Evolutionary conservation across 2,329 filamentous ascomycete genomes (phyloP), one percentile per base, ranked within the genome.

Genomic region (Endothia cerciana): DNA sequence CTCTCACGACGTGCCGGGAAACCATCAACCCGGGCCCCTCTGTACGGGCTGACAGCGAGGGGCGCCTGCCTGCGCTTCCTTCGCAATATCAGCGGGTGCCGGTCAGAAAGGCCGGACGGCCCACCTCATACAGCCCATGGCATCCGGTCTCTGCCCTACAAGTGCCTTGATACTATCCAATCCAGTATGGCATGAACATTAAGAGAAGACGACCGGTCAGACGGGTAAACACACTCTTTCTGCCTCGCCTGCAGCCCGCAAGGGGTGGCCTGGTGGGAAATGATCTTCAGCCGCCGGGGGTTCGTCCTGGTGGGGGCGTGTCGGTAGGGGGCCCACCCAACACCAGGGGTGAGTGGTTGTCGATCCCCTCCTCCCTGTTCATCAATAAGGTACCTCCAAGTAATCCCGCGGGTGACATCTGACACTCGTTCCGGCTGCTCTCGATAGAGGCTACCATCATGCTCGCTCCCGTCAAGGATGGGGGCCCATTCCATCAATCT

Each of bases 341-440:
- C 25, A 51, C 25, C 22, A 51, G 11, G 22, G 15, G n/a, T n/a
- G n/a, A 4, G 4, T 51, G 22, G 47, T 51, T 25, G 47, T 28
- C 4, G 15, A 36, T 10, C 6, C 33, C 33, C 33, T 36, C 25
- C 22, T 3, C 25, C 41, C 41, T 25, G 45, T 22, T 45, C 41
- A 45, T 45, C 5, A 22, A 7, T n/a, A 45, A 17, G 4, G 2
- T 7, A 8, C 45, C 1, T 22, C 61, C 57, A 58, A 30, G 55
- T 47, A 33, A 41, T 60, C 40, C 53, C 57, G 49, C 53, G 49
- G 40, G 6, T 38, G 51, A 67, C 41, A 58, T 53, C 65, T 65
- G 65, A 58, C 62, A 61, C 33, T 38, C 28, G 60, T 41, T 41
- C 53, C 36, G 43, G 51, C 53, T 57, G 33, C 41, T 59, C 30